Evolutionary conservation across 1,284 basidiomycete species (phyloP).

Genomic region (Amylostereum chailletii): DNA sequence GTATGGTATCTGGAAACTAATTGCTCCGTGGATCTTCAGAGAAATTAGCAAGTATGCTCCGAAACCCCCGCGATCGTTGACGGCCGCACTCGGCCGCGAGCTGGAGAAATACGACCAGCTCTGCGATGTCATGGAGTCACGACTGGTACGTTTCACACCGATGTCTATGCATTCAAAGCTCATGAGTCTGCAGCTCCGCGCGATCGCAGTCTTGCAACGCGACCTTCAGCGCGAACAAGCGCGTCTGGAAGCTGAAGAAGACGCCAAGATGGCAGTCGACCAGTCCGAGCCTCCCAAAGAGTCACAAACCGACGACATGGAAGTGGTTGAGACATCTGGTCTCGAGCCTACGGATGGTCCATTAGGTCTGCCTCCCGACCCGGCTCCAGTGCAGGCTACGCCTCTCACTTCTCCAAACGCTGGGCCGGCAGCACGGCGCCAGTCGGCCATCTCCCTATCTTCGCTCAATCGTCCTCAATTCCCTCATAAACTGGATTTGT

Average conservation of each 20-base stretch:
- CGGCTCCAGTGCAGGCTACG: neutral
- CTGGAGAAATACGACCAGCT: constrained; percentile 70
- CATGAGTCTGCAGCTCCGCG: constrained; percentile 38
- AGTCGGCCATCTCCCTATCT: constrained; percentile 68
- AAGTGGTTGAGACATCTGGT: no score
- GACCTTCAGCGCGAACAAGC: constrained; percentile 55
- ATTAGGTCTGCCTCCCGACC: neutral
- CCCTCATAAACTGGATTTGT: constrained; percentile 67
- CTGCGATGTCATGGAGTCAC: constrained; percentile 65
- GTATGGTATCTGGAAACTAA: neutral
- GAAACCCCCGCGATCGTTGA: constrained; percentile 56
- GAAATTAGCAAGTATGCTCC: constrained; percentile 49
- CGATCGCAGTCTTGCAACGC: constrained; percentile 61
- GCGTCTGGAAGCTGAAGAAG: constrained; percentile 37
- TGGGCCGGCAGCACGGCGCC: constrained; percentile 36
- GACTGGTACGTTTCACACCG: constrained; percentile 38
- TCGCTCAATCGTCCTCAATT: constrained; percentile 62
- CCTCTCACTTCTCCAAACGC: constrained; percentile 4
- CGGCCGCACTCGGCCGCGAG: constrained; percentile 56
- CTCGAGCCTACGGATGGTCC: no score
- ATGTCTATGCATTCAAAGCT: neutral
- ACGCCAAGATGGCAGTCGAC: constrained; percentile 18
- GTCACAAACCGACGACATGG: no score
- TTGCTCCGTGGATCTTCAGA: constrained; percentile 22
- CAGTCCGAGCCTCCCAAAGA: constrained; percentile 9